Evolutionary conservation across 1,284 basidiomycete species (phyloP).

Genomic region (Moesziomyces sp.): DNA sequence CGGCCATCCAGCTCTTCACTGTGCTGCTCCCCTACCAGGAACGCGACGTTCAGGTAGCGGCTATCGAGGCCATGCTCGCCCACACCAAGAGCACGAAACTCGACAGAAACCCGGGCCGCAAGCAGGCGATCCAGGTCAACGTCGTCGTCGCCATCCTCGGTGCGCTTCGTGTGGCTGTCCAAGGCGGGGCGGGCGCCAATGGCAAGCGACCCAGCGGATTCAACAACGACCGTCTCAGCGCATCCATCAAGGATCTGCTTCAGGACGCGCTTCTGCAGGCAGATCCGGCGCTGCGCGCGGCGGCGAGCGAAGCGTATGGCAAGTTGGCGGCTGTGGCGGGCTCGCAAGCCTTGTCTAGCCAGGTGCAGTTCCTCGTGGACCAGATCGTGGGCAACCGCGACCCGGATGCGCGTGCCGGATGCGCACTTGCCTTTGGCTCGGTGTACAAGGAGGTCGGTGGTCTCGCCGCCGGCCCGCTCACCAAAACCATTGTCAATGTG

Average conservation of each 20-base stretch:
- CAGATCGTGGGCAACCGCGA: constrained; percentile 96
- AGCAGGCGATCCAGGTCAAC: constrained; percentile 86
- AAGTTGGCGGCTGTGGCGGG: constrained; percentile 85
- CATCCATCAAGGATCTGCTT: constrained; percentile 78
- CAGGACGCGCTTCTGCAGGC: constrained; percentile 86
- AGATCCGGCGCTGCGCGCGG: constrained; percentile 79
- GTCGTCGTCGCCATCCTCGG: constrained; percentile 81
- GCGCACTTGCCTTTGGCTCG: constrained; percentile 90
- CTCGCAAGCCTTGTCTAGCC: constrained; percentile 83
- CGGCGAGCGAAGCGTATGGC: constrained; percentile 90
- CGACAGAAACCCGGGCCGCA: constrained; percentile 89
- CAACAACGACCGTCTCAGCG: constrained; percentile 76
- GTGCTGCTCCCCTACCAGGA: constrained; percentile 82
- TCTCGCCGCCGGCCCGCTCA: constrained; percentile 87
- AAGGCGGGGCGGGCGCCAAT: constrained; percentile 31
- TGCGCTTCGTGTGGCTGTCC: constrained; percentile 72
- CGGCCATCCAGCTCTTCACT: constrained; percentile 85
- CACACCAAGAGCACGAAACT: constrained; percentile 79
- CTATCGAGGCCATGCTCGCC: constrained; percentile 75
- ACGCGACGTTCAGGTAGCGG: constrained; percentile 75
- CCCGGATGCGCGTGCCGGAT: constrained; percentile 91
- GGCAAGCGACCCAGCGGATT: constrained; percentile 61
- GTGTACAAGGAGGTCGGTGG: constrained; percentile 94
- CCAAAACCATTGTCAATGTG: constrained; percentile 96
- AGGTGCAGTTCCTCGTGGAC: constrained; percentile 91